Conservation (phyloP, 371 early-diverging fungal genomes). For the Mucor velutinosus region DNA sequence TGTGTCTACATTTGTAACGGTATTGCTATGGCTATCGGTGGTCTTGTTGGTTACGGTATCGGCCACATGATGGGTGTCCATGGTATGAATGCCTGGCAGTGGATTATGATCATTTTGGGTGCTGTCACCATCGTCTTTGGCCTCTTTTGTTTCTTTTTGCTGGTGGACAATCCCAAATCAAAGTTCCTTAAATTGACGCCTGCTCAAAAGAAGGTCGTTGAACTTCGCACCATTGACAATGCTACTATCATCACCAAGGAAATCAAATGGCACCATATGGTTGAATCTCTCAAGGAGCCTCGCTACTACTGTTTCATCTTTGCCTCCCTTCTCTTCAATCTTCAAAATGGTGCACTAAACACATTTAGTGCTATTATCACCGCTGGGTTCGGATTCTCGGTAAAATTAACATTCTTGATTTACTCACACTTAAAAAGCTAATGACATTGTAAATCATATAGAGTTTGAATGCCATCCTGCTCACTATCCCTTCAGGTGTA, state of each 20-base stretch:
- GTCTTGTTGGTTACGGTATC: slow-evolving; percentile 63
- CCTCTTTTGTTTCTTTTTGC: slow-evolving; percentile 31
- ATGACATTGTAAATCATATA: neutral
- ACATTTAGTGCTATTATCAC: slow-evolving; percentile 42
- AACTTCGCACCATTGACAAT: slow-evolving; percentile 30
- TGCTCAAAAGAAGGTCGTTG: slow-evolving; percentile 37
- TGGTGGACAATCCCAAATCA: slow-evolving; percentile 38
- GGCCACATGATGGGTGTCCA: slow-evolving; percentile 41
- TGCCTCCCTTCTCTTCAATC: slow-evolving; percentile 33
- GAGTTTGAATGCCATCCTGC: slow-evolving; percentile 39
- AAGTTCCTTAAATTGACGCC: slow-evolving; percentile 27
- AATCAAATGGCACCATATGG: slow-evolving; percentile 14
- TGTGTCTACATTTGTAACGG: slow-evolving; percentile 48
- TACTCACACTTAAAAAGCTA: neutral
- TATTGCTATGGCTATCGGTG: slow-evolving; percentile 61
- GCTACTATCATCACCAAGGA: slow-evolving; percentile 12
- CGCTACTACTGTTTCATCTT: slow-evolving; percentile 27
- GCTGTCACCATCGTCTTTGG: slow-evolving; percentile 28
- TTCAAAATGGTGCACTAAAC: slow-evolving; percentile 43
- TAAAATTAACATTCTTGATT: slow-evolving; percentile 22
- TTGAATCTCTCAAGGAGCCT: slow-evolving; percentile 22
- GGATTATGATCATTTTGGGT: slow-evolving; percentile 51
- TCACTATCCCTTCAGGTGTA: slow-evolving; percentile 43
- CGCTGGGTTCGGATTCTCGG: slow-evolving; percentile 42
- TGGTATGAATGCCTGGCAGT: slow-evolving; percentile 56